phyloP scores from a whole-genome alignment of 1,284 basidiomycete species.

The Cryptococcus sp. region DNA sequence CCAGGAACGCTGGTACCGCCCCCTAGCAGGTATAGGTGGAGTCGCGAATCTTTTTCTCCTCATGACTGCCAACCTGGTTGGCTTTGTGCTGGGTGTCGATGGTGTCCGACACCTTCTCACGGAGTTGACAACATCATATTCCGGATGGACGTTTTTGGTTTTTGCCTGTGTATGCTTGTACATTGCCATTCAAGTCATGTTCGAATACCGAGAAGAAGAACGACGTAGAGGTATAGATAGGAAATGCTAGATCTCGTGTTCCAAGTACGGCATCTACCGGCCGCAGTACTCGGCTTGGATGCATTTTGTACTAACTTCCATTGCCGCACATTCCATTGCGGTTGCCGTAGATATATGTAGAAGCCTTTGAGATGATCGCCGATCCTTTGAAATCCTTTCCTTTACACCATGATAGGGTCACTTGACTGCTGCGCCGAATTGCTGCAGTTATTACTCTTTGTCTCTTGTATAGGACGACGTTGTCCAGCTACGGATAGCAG shows the following conservation, averaged over 20 bases:
- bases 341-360: no score
- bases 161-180: constrained; percentile 67
- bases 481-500: no score
- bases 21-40: constrained; percentile 76
- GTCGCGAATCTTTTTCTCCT: constrained; percentile 84
- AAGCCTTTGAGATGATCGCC: no score
- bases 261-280: no score
- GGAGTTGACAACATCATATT: constrained; percentile 61
- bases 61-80: constrained; percentile 90
- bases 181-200: constrained; percentile 86
- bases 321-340: no score
- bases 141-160: constrained; percentile 65
- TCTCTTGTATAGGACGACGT: no score
- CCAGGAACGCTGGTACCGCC: constrained; percentile 71
- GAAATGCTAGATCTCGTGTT: constrained; percentile 26
- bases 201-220: constrained; percentile 69
- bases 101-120: constrained; percentile 68
- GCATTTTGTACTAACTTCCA: no score
- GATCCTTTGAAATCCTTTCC: no score
- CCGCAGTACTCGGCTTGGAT: no score
- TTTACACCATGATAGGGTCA: no score
- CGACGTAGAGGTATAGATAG: constrained; percentile 39
- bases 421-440: no score
- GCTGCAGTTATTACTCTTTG: no score
- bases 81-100: constrained; percentile 87